These are phyloP conservation scores for Vachellia collinsii DNA, from an alignment of 306 rosid species.

Conservation along the genomic window DNA sequence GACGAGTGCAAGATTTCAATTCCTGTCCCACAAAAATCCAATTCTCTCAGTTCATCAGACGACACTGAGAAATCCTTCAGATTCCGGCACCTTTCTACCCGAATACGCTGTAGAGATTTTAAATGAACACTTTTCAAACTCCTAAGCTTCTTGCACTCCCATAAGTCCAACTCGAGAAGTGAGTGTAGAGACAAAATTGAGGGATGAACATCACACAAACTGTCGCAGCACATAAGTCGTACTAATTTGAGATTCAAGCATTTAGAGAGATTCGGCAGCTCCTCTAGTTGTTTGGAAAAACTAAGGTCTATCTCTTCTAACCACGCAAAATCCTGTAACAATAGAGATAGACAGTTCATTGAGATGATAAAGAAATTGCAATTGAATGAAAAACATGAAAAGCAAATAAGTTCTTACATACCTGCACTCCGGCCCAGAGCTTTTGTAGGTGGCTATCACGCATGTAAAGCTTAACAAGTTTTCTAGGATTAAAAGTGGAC, in stretches of 20 bases:
- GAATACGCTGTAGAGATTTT: neutral
- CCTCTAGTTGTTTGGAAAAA: neutral
- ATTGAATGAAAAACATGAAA: neutral
- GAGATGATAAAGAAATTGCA: neutral
- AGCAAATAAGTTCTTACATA: neutral
- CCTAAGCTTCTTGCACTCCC: neutral
- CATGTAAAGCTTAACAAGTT: neutral
- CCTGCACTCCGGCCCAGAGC: slow-evolving; percentile 17
- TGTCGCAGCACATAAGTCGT: fast-evolving
- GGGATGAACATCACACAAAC: slow-evolving; percentile 25
- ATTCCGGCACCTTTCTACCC: neutral
- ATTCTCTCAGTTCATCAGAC: neutral
- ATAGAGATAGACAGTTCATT: neutral
- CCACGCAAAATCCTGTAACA: neutral
- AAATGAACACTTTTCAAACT: slow-evolving; percentile 3
- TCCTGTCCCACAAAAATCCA: neutral
- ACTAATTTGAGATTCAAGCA: neutral
- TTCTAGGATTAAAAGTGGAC: neutral
- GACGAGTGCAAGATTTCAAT: neutral
- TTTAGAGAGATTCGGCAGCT: slow-evolving; percentile 38
- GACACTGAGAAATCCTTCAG: neutral
- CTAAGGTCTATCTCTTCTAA: neutral
- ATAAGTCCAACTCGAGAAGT: neutral
- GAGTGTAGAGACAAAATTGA: neutral
- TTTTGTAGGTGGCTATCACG: neutral